Percentiles rank a stretch among this genome's conserved stretches.
phyloP scores from a whole-genome alignment of 2,329 filamentous ascomycete species.

The Zasmidium cellare region DNA sequence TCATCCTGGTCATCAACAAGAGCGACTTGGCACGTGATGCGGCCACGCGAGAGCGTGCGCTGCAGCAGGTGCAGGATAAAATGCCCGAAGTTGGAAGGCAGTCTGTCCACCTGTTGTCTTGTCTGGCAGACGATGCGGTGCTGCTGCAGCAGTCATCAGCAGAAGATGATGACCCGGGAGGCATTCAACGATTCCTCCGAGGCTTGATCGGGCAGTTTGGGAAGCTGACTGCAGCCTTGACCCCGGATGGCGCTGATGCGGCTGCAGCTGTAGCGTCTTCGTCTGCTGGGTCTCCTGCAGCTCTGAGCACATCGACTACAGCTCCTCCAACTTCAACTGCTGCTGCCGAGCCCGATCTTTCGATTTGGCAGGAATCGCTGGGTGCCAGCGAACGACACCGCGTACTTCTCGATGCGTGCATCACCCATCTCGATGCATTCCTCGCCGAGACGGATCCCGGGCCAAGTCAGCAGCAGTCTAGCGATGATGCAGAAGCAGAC shows the following conservation, averaged over 20 bases:
- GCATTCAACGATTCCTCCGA: constrained; percentile 66
- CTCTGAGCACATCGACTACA: constrained; percentile 18
- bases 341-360: constrained; percentile 54
- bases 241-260: constrained; percentile 24
- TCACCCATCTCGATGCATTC: constrained; percentile 71
- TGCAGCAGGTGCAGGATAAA: constrained; percentile 36
- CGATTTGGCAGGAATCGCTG: constrained; percentile 77
- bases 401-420: constrained; percentile 73
- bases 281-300: too few species aligned
- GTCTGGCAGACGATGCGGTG: constrained; percentile 45
- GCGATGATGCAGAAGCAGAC: constrained; percentile 60
- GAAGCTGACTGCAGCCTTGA: constrained; percentile 61
- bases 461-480: background rate
- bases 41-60: constrained; percentile 10
- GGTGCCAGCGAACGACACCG: constrained; percentile 90
- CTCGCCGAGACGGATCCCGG: constrained; percentile 54
- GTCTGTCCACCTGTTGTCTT: constrained; percentile 68
- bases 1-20: constrained; percentile 65
- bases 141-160: background rate
- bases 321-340: too few species aligned
- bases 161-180: constrained; percentile 56
- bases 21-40: constrained; percentile 46
- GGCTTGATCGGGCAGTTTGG: constrained; percentile 68
- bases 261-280: background rate
- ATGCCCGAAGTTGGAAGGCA: constrained; percentile 45